phyloP scores from a whole-genome alignment of 202 grass and related monocot genomes.

The Hordeum pubiflorum region DNA sequence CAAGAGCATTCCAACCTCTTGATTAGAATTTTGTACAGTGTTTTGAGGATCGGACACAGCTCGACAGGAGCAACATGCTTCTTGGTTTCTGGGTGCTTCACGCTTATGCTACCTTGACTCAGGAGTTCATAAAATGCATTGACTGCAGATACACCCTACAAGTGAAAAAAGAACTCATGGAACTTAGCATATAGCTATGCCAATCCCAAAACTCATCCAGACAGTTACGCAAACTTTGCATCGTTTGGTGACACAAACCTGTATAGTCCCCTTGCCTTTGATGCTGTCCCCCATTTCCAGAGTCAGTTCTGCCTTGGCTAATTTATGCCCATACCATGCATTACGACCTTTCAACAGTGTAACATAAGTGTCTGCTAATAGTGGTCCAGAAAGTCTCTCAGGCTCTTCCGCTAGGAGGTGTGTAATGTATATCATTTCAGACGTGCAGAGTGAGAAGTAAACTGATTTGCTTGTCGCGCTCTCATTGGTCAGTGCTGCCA shows the following conservation, averaged over 20 bases:
- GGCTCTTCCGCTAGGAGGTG: conserved; percentile 73
- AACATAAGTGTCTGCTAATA: conserved; percentile 90
- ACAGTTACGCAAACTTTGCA: background rate
- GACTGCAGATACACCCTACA: conserved; percentile 82
- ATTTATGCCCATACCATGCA: conserved; percentile 76
- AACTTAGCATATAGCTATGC: background rate
- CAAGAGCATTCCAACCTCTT: conserved; percentile 45
- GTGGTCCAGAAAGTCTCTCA: conserved; percentile 84
- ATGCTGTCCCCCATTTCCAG: conserved; percentile 94
- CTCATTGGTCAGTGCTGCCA: conserved; percentile 83
- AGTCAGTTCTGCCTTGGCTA: conserved; percentile 76
- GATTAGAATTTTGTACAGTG: conserved; percentile 87
- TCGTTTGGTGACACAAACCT: conserved; percentile 31
- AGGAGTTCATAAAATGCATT: conserved; percentile 93
- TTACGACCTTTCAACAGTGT: conserved; percentile 92
- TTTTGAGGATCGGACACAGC: conserved; percentile 90
- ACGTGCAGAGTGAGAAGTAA: conserved; percentile 96
- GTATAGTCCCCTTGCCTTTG: conserved; percentile 94
- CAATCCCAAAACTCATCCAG: background rate
- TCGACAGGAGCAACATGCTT: conserved; percentile 82
- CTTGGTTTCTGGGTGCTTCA: conserved; percentile 80
- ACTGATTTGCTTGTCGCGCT: conserved; percentile 93
- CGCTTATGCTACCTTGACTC: conserved; percentile 73
- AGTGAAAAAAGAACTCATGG: background rate
- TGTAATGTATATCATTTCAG: conserved; percentile 98